Evolutionary conservation across 768 basidiomycete genomes (phyloP).

Genomic region (Kwoniella sp.): DNA sequence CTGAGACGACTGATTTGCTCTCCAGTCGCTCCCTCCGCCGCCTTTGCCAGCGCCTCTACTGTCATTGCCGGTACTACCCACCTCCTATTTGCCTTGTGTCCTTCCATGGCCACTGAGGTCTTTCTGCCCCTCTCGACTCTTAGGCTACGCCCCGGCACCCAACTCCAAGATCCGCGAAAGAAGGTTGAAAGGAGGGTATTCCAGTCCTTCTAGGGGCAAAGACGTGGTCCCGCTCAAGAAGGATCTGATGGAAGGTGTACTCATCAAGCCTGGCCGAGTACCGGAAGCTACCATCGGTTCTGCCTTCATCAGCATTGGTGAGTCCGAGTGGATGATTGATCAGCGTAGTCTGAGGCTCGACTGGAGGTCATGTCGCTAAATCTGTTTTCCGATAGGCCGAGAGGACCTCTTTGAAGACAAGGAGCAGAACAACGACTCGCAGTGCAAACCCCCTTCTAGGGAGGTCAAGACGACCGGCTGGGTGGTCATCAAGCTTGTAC

Average conservation of each 20-base stretch:
- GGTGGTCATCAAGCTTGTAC: slow-evolving; percentile 52
- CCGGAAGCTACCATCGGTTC: slow-evolving; percentile 33
- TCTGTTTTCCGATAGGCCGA: slow-evolving; percentile 28
- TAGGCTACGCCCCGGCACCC: slow-evolving; percentile 27
- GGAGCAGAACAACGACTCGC: slow-evolving; percentile 3
- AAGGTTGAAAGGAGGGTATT: slow-evolving; percentile 27
- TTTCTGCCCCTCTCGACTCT: slow-evolving; percentile 41
- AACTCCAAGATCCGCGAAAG: slow-evolving; percentile 28
- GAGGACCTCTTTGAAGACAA: slow-evolving; percentile 43
- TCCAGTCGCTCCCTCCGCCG: slow-evolving; percentile 49
- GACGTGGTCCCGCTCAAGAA: slow-evolving; percentile 45
- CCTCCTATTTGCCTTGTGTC: slow-evolving; percentile 37
- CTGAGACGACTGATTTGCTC: background rate
- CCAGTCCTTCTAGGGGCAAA: slow-evolving; percentile 28
- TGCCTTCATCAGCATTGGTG: slow-evolving; percentile 49
- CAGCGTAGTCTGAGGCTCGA: too few relatives aligned
- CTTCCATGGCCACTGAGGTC: slow-evolving; percentile 47
- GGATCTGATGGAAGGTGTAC: slow-evolving; percentile 46
- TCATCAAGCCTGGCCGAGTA: slow-evolving; percentile 31
- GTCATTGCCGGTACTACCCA: slow-evolving; percentile 20
- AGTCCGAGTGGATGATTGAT: slow-evolving; percentile 8
- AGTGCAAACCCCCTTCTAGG: slow-evolving; percentile 25
- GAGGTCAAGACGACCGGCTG: slow-evolving; percentile 56
- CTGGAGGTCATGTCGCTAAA: too few relatives aligned
- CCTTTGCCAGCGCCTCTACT: slow-evolving; percentile 30